Conservation (phyloP, 1,284 basidiomycete species). For the Cerrena zonata region DNA sequence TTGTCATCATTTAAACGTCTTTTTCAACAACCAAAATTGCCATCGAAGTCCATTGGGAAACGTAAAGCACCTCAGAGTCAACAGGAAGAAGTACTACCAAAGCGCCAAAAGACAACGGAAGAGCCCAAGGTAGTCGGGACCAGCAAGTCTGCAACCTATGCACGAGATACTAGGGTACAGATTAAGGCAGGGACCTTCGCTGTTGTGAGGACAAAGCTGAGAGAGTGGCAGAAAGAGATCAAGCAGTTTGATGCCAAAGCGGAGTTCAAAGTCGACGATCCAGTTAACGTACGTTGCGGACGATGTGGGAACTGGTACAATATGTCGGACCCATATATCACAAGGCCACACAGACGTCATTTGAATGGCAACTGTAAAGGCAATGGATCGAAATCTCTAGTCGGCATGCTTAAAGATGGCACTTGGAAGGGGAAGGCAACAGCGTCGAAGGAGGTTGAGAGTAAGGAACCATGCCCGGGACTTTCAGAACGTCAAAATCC, state of each 20-base stretch:
- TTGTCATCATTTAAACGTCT: too few species aligned
- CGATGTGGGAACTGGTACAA: background rate
- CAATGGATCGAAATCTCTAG: background rate
- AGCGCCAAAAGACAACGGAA: too few species aligned
- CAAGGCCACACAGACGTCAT: background rate
- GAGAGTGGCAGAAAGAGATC: background rate
- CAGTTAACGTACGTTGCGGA: background rate
- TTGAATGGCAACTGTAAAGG: background rate
- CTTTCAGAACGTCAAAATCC: background rate
- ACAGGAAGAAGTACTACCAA: too few species aligned
- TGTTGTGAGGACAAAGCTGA: background rate
- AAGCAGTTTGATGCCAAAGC: background rate
- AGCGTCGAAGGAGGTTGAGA: background rate
- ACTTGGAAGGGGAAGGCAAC: background rate
- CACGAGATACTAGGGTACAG: background rate
- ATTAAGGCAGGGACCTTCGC: background rate
- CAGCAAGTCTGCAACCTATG: background rate
- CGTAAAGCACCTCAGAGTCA: too few species aligned
- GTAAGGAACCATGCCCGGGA: conserved; percentile 2
- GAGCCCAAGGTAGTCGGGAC: background rate
- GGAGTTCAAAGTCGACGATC: background rate
- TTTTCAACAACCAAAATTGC: too few species aligned
- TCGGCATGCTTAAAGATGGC: background rate
- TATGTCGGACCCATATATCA: background rate
- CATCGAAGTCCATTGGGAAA: too few species aligned